Evolutionary conservation across 2,329 filamentous ascomycete genomes (phyloP), one percentile per base, ranked within the genome.

Genomic region (Beauveria sp.): DNA sequence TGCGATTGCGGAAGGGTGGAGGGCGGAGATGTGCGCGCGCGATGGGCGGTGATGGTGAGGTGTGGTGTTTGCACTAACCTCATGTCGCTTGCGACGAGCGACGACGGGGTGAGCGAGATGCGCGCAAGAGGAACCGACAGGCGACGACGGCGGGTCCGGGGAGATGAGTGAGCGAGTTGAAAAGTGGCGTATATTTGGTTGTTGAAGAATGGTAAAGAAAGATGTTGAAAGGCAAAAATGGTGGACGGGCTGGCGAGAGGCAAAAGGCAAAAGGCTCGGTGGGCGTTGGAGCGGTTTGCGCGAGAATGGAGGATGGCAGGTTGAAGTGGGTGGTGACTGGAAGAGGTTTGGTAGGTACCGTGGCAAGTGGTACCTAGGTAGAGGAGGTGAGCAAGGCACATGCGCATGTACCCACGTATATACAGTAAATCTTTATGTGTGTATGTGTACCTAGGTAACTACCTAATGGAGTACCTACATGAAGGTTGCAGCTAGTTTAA

Each of bases 111-210:
- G 53, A 38, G 42, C 40, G 24, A 46, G 18, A 28, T n/a, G 26
- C 12, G 30, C 53, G 40, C 40, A 40, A 20, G 10, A n/a, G 26
- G 1, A 24, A 28, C 22, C 20, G 45, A 30, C 20, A 28, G 43
- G 30, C 82, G 0, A 67, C 76, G 38, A 72, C 73, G 75, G 76
- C 46, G 66, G 12, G 34, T 38, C 34, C 34, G 34, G 34, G 34
- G 34, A 38, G 70, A 34, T 78, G 78, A 42, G 20, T 24, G n/a
- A 30, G 20, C 16, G 46, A n/a, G 20, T 6, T 22, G 22, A 20
- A 18, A 5, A 20, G 28, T 22, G 16, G 10, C 10, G 16, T 24
- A 49, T 18, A 20, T 12, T 8, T 16, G 54, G 26, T 34, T 46
- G 53, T 2, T 22, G 3, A 46, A 18, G 26, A 10, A 1, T 46